These are phyloP conservation scores for Fusarium oxysporum DNA, from an alignment of 2,329 filamentous ascomycete genomes.

Conservation along the genomic window DNA sequence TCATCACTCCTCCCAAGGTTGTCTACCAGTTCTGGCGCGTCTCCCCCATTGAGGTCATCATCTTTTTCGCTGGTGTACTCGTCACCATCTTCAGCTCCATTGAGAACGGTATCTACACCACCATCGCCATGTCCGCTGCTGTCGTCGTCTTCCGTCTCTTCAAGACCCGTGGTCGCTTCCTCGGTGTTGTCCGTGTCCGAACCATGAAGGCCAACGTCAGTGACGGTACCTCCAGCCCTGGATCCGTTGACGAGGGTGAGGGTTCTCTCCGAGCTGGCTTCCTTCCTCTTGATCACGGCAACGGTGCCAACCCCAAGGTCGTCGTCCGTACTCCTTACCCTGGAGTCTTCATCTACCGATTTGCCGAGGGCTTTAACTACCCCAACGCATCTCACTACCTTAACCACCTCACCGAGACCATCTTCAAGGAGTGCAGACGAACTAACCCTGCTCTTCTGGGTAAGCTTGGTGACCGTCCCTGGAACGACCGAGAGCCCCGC, in stretches of 20 bases:
- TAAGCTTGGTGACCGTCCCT: conserved; percentile 66
- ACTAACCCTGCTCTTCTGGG: conserved; percentile 57
- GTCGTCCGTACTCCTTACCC: conserved; percentile 61
- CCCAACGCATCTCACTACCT: conserved; percentile 64
- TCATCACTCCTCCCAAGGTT: conserved; percentile 84
- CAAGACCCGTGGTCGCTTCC: conserved; percentile 81
- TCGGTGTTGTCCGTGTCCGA: conserved; percentile 84
- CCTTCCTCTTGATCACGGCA: conserved; percentile 61
- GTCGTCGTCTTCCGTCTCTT: conserved; percentile 82
- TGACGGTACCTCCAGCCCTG: conserved; percentile 54
- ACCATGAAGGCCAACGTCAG: conserved; percentile 83
- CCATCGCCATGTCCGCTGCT: conserved; percentile 75
- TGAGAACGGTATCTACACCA: conserved; percentile 88
- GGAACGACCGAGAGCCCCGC: conserved; percentile 64
- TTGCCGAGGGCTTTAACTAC: conserved; percentile 68
- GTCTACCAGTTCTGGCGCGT: conserved; percentile 92
- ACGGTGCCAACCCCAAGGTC: conserved; percentile 63
- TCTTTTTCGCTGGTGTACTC: conserved; percentile 87
- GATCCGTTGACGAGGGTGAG: conserved; percentile 60
- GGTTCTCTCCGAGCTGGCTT: conserved; percentile 55
- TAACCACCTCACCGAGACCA: conserved; percentile 59
- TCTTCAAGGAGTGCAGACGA: conserved; percentile 59
- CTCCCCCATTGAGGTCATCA: conserved; percentile 82
- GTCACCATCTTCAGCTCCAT: conserved; percentile 85
- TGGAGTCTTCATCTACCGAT: conserved; percentile 67